Evolutionary conservation across 768 basidiomycete species (phyloP).

Genomic region (Pleurotus tuber-regium): DNA sequence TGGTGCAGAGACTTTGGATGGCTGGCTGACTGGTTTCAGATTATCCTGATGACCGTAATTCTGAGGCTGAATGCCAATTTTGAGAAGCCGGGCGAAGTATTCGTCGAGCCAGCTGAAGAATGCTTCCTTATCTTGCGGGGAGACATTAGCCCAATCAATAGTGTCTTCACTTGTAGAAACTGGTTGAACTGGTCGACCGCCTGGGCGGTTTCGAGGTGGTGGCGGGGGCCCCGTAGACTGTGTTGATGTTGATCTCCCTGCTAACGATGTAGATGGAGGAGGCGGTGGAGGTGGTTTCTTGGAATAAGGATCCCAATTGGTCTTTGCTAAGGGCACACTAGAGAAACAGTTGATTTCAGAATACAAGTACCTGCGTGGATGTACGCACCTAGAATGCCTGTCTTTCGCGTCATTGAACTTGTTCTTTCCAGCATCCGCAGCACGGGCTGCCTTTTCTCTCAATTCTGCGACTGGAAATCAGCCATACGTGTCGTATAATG

Average conservation of each 20-base stretch:
- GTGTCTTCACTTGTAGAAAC: conserved; percentile 14
- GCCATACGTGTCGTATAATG: not conserved
- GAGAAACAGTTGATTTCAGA: not conserved
- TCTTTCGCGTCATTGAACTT: conserved; percentile 56
- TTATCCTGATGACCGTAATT: not conserved
- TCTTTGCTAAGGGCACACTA: conserved; percentile 59
- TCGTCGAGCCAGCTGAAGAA: conserved; percentile 84
- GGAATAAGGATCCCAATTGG: conserved; percentile 64
- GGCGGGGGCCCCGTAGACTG: conserved; percentile 23
- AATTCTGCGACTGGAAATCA: conserved; percentile 48
- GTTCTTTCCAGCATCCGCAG: conserved; percentile 52
- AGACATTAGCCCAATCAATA: conserved; percentile 72
- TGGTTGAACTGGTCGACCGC: conserved; percentile 19
- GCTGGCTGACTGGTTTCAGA: not conserved
- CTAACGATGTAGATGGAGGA: conserved; percentile 18
- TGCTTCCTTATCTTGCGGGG: conserved; percentile 61
- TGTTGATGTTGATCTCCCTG: conserved; percentile 14
- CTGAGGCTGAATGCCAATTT: conserved; percentile 23
- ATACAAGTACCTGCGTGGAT: not conserved
- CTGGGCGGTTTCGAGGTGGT: conserved; percentile 31
- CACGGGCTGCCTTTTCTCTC: conserved; percentile 61
- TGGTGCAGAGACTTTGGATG: not conserved
- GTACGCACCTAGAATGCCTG: conserved; percentile 44
- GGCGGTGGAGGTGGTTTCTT: conserved; percentile 49
- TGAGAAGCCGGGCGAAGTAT: conserved; percentile 57